Base-by-base conservation (phyloP, 176 grass and related monocot species). In the Hyparrhenia diplandra region DNA sequence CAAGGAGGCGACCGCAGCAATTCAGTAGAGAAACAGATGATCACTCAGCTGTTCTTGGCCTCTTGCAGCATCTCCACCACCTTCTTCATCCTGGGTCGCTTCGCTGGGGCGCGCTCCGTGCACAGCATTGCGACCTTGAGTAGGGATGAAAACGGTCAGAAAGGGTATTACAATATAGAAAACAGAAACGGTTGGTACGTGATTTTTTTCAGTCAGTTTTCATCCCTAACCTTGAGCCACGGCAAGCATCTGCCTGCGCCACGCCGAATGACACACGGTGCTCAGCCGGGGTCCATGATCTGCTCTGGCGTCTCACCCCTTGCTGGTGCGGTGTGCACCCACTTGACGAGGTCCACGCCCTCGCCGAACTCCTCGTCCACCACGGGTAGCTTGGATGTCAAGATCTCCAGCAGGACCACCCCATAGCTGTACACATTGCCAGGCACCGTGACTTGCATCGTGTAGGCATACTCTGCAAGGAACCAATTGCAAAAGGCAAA, bases 341-440 rank as follows among this genome's bases (percentile, higher is more conserved):
- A 98, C 76, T 93, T 94, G 43, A 93, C 95, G 74, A 98, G 82
- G 86, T 98, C 95, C 35, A 98, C 73, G 18, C 90, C 95, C 64
- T 98, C 95, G 2, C 84, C 95, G 12, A 98, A 98, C 47, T 30
- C 88, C 84, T 98, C 95, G 5, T 98, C 95, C 3, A n/a, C n/a
- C n/a, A 87, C 92, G 0, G 95, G 95, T 16, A 95, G 60, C 60
- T 87, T 91, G 6, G 95, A 98, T n/a, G 95, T 95, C 58, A 98
- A 71, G 79, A 98, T 98, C 74, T 98, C 95, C 13, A 98, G 79
- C 41, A 98, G 72, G 18, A 98, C 57, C 14, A 98, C 95, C 12
- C 95, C 95, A n/a, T 86, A 98, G 79, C 95, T 98, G 75, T 98
- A 98, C 36, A 98, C 95, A 20, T 98, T 98, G 41, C 92, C 95